A percentile compares a stretch with the other conserved stretches of the same genome.
Evolutionary conservation across 345 rosid species (phyloP).

Genomic region (Bretschneidera sinensis): DNA sequence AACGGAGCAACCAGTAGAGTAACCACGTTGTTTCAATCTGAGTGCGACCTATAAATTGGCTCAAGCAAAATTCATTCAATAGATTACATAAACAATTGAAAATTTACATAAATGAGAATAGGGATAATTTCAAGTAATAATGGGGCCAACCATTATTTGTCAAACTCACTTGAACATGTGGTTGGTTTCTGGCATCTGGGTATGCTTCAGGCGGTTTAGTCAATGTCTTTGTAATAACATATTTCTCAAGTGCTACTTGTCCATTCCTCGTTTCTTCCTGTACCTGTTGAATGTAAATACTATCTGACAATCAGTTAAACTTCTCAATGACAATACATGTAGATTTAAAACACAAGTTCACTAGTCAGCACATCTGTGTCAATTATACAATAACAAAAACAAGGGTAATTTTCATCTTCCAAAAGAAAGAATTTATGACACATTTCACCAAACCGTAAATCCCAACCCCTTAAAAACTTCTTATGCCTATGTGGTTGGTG

Average conservation of each 20-base stretch:
- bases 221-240: constrained; percentile 88
- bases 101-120: constrained; percentile 5
- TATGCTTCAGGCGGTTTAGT: constrained; percentile 95
- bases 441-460: neutral
- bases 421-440: too few relatives aligned
- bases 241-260: constrained; percentile 83
- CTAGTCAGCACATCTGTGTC: neutral
- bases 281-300: constrained; percentile 47
- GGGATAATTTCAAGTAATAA: constrained; percentile 7
- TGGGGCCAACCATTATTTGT: constrained; percentile 9
- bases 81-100: constrained; percentile 7
- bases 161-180: constrained; percentile 82
- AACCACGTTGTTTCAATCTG: constrained; percentile 85
- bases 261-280: constrained; percentile 92
- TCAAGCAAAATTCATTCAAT: constrained; percentile 18
- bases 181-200: constrained; percentile 94
- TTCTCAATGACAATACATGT: neutral
- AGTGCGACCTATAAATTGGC: constrained; percentile 73
- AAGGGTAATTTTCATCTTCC: too few relatives aligned
- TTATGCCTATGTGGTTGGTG: too few relatives aligned
- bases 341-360: neutral
- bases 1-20: constrained; percentile 67
- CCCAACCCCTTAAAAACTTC: neutral
- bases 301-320: constrained; percentile 10
- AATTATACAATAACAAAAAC: neutral